Base-by-base conservation (phyloP, 257 asterid genomes). In the Knoxia roxburghii region DNA sequence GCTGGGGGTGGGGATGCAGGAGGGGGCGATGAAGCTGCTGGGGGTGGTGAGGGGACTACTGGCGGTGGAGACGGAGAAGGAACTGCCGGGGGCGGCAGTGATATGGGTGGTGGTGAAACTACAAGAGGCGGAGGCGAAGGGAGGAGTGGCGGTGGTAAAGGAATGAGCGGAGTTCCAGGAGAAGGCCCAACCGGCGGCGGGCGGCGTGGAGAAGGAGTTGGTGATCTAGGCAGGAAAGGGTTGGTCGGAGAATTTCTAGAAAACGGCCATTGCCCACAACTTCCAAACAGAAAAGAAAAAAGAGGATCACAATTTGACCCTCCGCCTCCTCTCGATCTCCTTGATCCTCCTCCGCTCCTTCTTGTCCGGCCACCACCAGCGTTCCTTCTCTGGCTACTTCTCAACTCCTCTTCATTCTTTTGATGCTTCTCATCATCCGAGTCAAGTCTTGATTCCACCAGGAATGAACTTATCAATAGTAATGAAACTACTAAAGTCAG, bases 181-280 rank as follows among this genome's bases (percentile, higher is more conserved):
- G 79, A 71, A 2, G 78, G 79, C n/a, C 73, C 79, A 17, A 24
- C 10, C 0, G 78, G 71, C n/a, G 81, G 81, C 17, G 64, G 41
- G 14, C 26, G 72, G 49, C 64, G 69, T 30, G 78, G 81, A 37
- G 61, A 51, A 0, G 74, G 79, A 7, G 73, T 35, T 4, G 83
- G 77, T 15, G 83, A 72, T 27, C 61, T 46, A 2, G 68, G 75
- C 27, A 2, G 52, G 72, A 79, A 75, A 4, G 83, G 83, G n/a
- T 79, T 79, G 45, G 75, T 65, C 1, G 59, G 50, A 37, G 80
- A 64, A 24, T 48, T 35, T 52, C 65, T 59, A 40, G 73, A 24
- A n/a, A 75, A 79, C n/a, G 83, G 83, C 83, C 83, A 79, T 24
- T 75, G 80, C 0, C 83, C 77, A 60, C 83, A 79, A 48, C 61